A percentile compares a stretch with the other conserved stretches of the same genome.
Conservation (phyloP, 495 filamentous ascomycete species). For the Hyaloscypha finlandica region DNA sequence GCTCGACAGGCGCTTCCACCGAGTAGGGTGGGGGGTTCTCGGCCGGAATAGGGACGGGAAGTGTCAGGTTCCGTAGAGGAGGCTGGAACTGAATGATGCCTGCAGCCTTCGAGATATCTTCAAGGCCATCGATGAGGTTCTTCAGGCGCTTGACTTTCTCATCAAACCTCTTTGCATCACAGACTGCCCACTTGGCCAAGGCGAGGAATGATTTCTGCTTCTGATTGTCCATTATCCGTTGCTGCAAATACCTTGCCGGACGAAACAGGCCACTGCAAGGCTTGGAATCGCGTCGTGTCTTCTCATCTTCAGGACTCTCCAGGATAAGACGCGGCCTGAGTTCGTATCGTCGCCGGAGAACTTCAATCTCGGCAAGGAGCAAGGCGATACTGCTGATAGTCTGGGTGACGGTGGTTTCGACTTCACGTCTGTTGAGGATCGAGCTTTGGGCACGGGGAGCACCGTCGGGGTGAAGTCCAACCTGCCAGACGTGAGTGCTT, state of each 20-base stretch:
- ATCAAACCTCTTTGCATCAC: constrained; percentile 29
- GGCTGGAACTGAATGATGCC: constrained; percentile 4
- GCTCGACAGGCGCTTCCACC: background rate
- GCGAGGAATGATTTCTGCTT: constrained; percentile 29
- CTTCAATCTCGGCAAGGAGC: constrained; percentile 25
- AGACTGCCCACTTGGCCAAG: constrained; percentile 30
- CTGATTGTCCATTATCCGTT: constrained; percentile 25
- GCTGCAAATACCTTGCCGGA: constrained; percentile 6
- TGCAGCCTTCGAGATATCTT: constrained; percentile 27
- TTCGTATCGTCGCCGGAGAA: constrained; percentile 25
- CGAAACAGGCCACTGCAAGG: constrained; percentile 4
- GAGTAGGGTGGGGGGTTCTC: constrained; percentile 24
- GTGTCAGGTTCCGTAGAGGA: background rate
- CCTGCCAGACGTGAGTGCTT: background rate
- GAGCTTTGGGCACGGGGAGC: constrained; percentile 3
- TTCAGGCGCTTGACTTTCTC: constrained; percentile 27
- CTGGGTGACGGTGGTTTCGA: constrained; percentile 18
- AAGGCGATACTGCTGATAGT: constrained; percentile 18
- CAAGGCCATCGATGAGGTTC: constrained; percentile 31
- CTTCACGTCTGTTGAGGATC: constrained; percentile 10
- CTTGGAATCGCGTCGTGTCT: background rate
- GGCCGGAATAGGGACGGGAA: background rate
- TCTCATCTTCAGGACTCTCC: constrained; percentile 4
- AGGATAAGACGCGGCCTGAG: constrained; percentile 6
- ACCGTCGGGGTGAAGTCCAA: constrained; percentile 19